Evolutionary conservation across 2,329 filamentous ascomycete species (phyloP).

Genomic region (Cladorrhinum sp.): DNA sequence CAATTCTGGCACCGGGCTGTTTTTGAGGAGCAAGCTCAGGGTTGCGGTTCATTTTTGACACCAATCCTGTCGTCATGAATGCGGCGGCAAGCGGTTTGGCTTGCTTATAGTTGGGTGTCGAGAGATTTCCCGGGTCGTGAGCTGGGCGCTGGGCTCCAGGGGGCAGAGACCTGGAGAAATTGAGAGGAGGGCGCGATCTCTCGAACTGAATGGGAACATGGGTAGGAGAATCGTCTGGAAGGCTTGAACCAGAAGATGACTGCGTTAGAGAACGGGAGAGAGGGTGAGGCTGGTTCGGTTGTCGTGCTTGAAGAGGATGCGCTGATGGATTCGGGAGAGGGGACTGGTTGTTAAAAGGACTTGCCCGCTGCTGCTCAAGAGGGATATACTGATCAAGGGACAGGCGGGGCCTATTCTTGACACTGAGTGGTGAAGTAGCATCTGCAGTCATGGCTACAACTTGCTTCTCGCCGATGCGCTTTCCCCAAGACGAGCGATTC

Average conservation of each 20-base stretch:
- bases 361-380: conserved; percentile 57
- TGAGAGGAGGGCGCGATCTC: conserved; percentile 44
- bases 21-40: conserved; percentile 62
- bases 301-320: conserved; percentile 44
- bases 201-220: conserved; percentile 57
- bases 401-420: conserved; percentile 66
- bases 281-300: conserved; percentile 66
- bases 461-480: conserved; percentile 56
- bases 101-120: conserved; percentile 75
- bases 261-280: conserved; percentile 83
- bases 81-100: conserved; percentile 75
- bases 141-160: conserved; percentile 53
- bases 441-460: conserved; percentile 52
- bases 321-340: conserved; percentile 52
- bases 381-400: conserved; percentile 77
- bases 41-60: conserved; percentile 90
- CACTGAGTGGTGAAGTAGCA: conserved; percentile 51
- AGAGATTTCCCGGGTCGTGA: conserved; percentile 52
- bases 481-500: conserved; percentile 62
- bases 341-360: conserved; percentile 57
- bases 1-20: conserved; percentile 46
- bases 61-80: conserved; percentile 90
- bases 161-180: conserved; percentile 75
- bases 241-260: conserved; percentile 77
- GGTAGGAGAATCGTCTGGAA: conserved; percentile 69